phyloP scores from a whole-genome alignment of 2,329 filamentous ascomycete species.

The Arthrobotrys conoides region DNA sequence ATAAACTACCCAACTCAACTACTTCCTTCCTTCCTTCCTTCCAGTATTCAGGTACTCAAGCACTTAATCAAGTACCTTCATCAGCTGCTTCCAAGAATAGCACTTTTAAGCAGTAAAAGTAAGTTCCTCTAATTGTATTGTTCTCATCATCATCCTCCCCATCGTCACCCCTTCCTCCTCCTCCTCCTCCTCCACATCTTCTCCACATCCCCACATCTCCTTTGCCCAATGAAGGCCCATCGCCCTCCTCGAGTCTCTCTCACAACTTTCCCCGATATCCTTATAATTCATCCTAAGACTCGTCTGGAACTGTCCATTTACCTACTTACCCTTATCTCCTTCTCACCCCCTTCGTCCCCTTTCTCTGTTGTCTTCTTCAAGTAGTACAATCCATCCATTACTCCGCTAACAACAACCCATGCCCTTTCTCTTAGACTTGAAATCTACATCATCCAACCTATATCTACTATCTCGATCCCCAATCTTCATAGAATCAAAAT shows the following conservation, averaged over 20 bases:
- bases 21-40: conserved; percentile 22
- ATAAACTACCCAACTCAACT: background rate
- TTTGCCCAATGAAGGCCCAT: background rate
- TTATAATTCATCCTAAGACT: conserved; percentile 62
- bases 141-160: background rate
- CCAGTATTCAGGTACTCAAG: background rate
- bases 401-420: conserved; percentile 12
- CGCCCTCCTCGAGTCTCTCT: background rate
- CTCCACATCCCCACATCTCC: background rate
- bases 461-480: background rate
- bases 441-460: background rate
- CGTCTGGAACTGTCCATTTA: background rate
- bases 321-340: background rate
- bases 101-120: background rate
- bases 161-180: background rate
- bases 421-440: background rate
- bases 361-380: background rate
- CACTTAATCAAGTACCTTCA: background rate
- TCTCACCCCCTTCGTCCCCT: background rate
- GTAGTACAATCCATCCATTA: too few species aligned
- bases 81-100: conserved; percentile 34
- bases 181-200: conserved; percentile 17
- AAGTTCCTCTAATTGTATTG: background rate
- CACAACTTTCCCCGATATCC: conserved; percentile 57
- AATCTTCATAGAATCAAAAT: conserved; percentile 66